These are phyloP conservation scores for Xylaria polymorpha DNA, from an alignment of 2,329 filamentous ascomycete genomes.

Conservation along the genomic window DNA sequence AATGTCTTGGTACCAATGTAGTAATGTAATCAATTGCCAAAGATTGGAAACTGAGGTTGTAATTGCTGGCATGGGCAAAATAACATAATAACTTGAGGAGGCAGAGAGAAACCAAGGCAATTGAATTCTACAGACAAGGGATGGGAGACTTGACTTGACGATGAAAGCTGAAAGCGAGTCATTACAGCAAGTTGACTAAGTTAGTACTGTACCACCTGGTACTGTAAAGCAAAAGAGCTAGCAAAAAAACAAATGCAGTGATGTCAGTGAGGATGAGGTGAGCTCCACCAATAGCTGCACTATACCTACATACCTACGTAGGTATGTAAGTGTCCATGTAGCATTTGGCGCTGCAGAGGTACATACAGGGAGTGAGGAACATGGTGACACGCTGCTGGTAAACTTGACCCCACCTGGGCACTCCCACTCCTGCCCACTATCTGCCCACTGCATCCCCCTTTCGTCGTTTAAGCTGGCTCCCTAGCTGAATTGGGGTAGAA, in stretches of 20 bases:
- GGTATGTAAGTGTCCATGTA: too few relatives aligned
- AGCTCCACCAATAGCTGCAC: background rate
- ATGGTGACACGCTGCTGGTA: slow-evolving; percentile 10
- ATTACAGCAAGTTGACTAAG: too few relatives aligned
- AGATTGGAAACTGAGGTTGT: background rate
- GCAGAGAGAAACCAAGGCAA: background rate
- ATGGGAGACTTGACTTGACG: slow-evolving; percentile 2
- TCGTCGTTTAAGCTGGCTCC: background rate
- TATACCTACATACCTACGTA: background rate
- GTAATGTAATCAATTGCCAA: background rate
- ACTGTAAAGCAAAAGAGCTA: slow-evolving; percentile 2
- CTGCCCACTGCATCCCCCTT: slow-evolving; percentile 1
- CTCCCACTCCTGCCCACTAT: too few relatives aligned
- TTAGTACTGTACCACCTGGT: too few relatives aligned
- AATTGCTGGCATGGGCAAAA: background rate
- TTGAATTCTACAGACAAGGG: slow-evolving; percentile 14
- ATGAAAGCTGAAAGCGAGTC: slow-evolving; percentile 23
- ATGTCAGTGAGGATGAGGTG: slow-evolving; percentile 22
- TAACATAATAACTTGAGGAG: slow-evolving; percentile 10
- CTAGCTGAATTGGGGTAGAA: slow-evolving; percentile 13
- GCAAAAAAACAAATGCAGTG: slow-evolving; percentile 24
- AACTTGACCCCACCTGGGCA: background rate
- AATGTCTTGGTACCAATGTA: background rate
- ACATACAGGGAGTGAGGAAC: too few relatives aligned
- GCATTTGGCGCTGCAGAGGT: background rate